Conservation (phyloP, 257 asterid species). For the Verbena officinalis region DNA sequence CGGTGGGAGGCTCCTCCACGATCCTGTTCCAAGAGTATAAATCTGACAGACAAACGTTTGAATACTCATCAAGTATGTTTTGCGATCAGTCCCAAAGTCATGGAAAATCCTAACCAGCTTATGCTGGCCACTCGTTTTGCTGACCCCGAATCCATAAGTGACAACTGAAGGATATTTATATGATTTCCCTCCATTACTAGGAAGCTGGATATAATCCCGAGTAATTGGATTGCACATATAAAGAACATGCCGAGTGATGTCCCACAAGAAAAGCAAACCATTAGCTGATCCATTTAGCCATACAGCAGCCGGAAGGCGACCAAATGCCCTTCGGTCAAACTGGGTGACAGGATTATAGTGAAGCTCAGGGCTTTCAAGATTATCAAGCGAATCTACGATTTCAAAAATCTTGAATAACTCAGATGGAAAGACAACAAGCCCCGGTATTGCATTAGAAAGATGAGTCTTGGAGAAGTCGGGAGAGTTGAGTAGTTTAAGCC, state of each 20-base stretch:
- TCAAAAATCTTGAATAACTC: conserved; percentile 2
- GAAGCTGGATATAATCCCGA: conserved; percentile 36
- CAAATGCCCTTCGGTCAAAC: neutral
- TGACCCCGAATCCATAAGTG: conserved; percentile 48
- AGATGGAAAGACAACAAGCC: conserved; percentile 25
- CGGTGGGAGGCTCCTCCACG: conserved; percentile 32
- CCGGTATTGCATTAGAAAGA: conserved; percentile 27
- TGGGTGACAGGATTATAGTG: conserved; percentile 9
- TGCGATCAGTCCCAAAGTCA: neutral
- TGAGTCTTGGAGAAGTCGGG: conserved; percentile 30
- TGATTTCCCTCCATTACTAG: conserved; percentile 1
- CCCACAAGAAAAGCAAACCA: conserved; percentile 27
- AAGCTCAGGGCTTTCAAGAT: conserved; percentile 30
- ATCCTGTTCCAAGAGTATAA: conserved; percentile 50
- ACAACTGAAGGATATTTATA: conserved; percentile 7
- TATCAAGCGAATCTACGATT: conserved; percentile 20
- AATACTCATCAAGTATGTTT: neutral
- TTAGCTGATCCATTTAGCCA: conserved; percentile 18
- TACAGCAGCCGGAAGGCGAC: neutral
- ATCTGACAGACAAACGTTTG: conserved; percentile 28
- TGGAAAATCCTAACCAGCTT: conserved; percentile 38
- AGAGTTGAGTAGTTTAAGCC: conserved; percentile 23
- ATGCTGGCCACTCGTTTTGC: conserved; percentile 26
- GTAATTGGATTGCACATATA: conserved; percentile 47
- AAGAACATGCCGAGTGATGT: neutral